Percentiles rank a stretch among this genome's conserved stretches.
Conservation (phyloP, 306 rosid genomes). For the Senna tora region DNA sequence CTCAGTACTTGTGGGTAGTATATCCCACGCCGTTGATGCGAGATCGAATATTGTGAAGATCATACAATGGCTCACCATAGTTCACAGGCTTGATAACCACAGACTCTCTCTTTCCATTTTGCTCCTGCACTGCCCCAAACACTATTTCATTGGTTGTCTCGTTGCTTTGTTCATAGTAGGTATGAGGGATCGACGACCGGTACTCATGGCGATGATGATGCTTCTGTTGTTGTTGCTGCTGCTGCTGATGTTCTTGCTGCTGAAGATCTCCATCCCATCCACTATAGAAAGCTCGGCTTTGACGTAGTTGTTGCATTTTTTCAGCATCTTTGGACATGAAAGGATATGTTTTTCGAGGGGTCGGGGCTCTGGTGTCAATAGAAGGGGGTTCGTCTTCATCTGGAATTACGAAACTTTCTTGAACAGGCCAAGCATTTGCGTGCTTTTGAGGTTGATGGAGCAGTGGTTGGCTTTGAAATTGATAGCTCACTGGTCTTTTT, state of each 20-base stretch:
- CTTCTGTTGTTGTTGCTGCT: slow-evolving; percentile 42
- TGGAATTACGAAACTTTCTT: slow-evolving; percentile 85
- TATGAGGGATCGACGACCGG: slow-evolving; percentile 63
- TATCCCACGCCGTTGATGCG: slow-evolving; percentile 52
- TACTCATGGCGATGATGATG: slow-evolving; percentile 70
- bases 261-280: slow-evolving; percentile 73
- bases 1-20: slow-evolving; percentile 48
- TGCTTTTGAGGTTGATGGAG: slow-evolving; percentile 53
- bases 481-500: slow-evolving; percentile 48
- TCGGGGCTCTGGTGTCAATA: slow-evolving; percentile 71
- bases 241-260: slow-evolving; percentile 49
- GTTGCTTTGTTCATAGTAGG: slow-evolving; percentile 64
- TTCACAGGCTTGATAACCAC: slow-evolving; percentile 66
- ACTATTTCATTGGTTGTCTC: slow-evolving; percentile 75
- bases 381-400: slow-evolving; percentile 88
- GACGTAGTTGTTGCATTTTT: slow-evolving; percentile 71
- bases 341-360: slow-evolving; percentile 86
- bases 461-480: slow-evolving; percentile 49
- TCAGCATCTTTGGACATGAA: slow-evolving; percentile 91
- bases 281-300: slow-evolving; percentile 69
- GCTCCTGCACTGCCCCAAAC: slow-evolving; percentile 92
- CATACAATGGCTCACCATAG: slow-evolving; percentile 59
- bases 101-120: slow-evolving; percentile 46
- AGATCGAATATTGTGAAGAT: slow-evolving; percentile 57
- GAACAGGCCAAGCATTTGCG: slow-evolving; percentile 72